These are phyloP conservation scores for Polygonum maritimum DNA, from an alignment of 148 eudicot genomes.

Conservation along the genomic window DNA sequence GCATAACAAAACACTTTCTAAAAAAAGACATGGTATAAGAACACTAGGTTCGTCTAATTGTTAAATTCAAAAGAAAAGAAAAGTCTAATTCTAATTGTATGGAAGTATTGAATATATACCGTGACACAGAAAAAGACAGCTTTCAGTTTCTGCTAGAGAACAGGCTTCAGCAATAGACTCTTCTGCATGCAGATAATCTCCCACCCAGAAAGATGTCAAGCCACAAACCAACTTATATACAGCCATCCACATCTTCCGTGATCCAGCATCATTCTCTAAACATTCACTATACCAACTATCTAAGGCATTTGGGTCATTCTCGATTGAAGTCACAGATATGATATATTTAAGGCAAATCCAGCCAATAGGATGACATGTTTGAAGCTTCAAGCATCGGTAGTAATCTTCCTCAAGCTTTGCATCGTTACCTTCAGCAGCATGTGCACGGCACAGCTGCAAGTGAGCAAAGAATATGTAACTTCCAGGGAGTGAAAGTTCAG, in stretches of 20 bases:
- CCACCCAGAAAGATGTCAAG: constrained; percentile 36
- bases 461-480: constrained; percentile 60
- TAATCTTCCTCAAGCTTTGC: constrained; percentile 36
- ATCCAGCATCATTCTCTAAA: constrained; percentile 35
- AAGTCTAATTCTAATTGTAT: neutral
- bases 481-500: constrained; percentile 41
- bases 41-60: neutral
- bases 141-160: constrained; percentile 51
- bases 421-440: constrained; percentile 48
- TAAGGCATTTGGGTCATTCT: constrained; percentile 25
- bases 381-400: constrained; percentile 60
- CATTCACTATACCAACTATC: constrained; percentile 47
- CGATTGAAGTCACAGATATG: constrained; percentile 48
- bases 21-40: neutral
- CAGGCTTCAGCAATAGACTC: constrained; percentile 63
- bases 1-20: neutral
- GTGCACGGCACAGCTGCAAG: constrained; percentile 79
- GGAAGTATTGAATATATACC: constrained; percentile 31
- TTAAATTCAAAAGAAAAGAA: neutral
- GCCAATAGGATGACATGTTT: constrained; percentile 63
- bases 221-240: constrained; percentile 59
- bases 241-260: constrained; percentile 68
- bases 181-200: constrained; percentile 58
- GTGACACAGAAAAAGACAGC: constrained; percentile 65
- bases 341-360: constrained; percentile 69